Evolutionary conservation across 805 yeast species (phyloP).

Genomic region (Lipomyces orientalis): DNA sequence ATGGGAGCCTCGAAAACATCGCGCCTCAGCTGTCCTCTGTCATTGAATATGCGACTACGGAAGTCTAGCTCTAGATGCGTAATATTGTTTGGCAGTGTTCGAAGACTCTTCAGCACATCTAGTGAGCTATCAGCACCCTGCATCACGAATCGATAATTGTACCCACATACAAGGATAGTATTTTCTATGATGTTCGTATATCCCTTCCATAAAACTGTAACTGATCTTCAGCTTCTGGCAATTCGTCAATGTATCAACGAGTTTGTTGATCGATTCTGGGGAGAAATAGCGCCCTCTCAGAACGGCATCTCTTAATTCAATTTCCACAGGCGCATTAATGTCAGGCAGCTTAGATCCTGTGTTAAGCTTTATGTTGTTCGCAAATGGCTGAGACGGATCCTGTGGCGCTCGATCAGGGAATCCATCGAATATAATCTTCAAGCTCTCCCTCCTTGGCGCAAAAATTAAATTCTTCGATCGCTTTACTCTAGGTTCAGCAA

Average conservation of each 20-base stretch:
- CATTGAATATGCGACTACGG: not conserved
- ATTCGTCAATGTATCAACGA: not conserved
- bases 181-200: conserved; percentile 4
- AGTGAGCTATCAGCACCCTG: not conserved
- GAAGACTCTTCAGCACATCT: conserved; percentile 3
- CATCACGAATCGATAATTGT: not conserved
- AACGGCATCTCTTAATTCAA: conserved; percentile 4
- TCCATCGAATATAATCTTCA: conserved; percentile 4
- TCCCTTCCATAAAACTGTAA: conserved; percentile 5
- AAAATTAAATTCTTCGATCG: not conserved
- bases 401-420: not conserved
- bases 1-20: conserved; percentile 16
- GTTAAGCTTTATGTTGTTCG: not conserved
- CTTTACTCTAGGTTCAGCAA: conserved; percentile 10
- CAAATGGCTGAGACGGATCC: not conserved
- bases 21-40: conserved; percentile 4
- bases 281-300: conserved; percentile 5
- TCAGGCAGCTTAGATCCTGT: conserved; percentile 1
- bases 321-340: conserved; percentile 10
- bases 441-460: not conserved
- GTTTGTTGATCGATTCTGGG: conserved; percentile 1
- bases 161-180: conserved; percentile 9
- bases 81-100: not conserved
- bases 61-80: not conserved
- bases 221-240: conserved; percentile 1